These are phyloP conservation scores for Chlorella sp. DNA, from an alignment of 139 green algal genomes.

Conservation along the genomic window DNA sequence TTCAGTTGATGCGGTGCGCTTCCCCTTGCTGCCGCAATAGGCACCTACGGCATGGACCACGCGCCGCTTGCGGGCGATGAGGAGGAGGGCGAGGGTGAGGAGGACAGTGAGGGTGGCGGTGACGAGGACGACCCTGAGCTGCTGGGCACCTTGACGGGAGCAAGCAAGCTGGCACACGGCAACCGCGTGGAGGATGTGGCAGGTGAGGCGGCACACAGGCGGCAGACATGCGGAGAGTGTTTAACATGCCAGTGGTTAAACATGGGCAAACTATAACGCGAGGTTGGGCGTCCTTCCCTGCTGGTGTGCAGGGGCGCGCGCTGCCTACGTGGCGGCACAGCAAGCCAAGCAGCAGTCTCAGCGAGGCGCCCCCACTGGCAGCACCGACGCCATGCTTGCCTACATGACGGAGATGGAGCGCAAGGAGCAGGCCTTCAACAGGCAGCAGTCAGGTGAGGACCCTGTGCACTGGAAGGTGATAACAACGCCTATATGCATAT, in stretches of 20 bases:
- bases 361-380: not conserved
- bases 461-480: too few relatives aligned
- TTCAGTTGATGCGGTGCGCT: not conserved
- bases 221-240: not conserved
- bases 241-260: too few relatives aligned
- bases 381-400: not conserved
- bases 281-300: not conserved
- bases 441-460: too few relatives aligned
- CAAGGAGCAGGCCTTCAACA: not conserved
- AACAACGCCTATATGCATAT: too few relatives aligned
- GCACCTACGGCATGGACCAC: not conserved
- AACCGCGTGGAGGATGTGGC: too few relatives aligned
- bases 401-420: not conserved
- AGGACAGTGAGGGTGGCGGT: not conserved
- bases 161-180: too few relatives aligned
- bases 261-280: not conserved
- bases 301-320: not conserved
- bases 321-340: not conserved
- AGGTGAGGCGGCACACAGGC: not conserved
- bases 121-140: not conserved
- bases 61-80: too few relatives aligned
- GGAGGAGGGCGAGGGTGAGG: not conserved
- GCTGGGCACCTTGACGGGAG: too few relatives aligned
- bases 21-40: not conserved
- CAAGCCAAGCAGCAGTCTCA: too few relatives aligned